These are phyloP conservation scores for Erysimum cheiranthoides DNA, from an alignment of 345 rosid species.

Conservation along the genomic window DNA sequence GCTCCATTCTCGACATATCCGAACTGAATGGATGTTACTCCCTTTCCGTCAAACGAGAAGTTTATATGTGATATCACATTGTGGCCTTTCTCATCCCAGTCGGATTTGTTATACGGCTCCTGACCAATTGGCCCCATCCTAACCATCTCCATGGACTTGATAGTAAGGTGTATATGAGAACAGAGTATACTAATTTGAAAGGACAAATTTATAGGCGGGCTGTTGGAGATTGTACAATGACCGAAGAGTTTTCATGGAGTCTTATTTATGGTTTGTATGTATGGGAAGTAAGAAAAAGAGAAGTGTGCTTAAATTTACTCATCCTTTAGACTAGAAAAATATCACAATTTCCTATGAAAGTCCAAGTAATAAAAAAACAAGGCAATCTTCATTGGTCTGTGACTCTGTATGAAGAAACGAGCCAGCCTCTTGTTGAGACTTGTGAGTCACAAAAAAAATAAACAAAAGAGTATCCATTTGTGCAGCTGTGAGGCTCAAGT, in stretches of 20 bases:
- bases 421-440: neutral
- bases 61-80: neutral
- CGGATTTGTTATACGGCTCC: no score
- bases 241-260: slow-evolving; percentile 12
- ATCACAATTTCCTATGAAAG: neutral
- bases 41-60: neutral
- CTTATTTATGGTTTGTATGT: neutral
- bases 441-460: neutral
- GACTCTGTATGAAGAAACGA: neutral
- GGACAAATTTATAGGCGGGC: neutral
- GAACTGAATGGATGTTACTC: slow-evolving; percentile 11
- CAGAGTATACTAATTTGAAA: no score
- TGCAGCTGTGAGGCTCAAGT: neutral
- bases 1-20: neutral
- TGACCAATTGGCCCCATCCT: neutral
- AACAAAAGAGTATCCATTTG: neutral
- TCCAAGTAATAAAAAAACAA: neutral
- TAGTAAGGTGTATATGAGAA: no score
- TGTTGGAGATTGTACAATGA: neutral
- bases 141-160: neutral
- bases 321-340: neutral
- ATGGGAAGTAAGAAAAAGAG: neutral
- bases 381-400: neutral
- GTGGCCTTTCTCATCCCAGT: neutral
- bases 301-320: neutral